Evolutionary conservation across 495 filamentous ascomycete species (phyloP).

Genomic region (Aspergillus steynii): DNA sequence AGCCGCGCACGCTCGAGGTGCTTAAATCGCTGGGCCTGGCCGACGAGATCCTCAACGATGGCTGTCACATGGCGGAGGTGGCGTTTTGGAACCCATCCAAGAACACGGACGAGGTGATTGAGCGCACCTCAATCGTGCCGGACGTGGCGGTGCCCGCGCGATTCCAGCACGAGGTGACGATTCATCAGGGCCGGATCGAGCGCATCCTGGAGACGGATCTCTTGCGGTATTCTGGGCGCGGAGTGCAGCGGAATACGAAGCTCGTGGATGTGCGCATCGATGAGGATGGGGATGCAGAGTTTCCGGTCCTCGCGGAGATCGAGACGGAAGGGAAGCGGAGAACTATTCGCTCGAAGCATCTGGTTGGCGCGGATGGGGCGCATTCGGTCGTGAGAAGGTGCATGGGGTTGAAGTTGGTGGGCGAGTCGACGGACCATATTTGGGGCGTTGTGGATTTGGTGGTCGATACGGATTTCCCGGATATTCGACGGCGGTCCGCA

Average conservation of each 20-base stretch:
- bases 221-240: conserved; percentile 48
- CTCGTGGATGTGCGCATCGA: conserved; percentile 56
- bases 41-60: conserved; percentile 40
- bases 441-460: conserved; percentile 69
- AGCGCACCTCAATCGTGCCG: conserved; percentile 48
- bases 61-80: conserved; percentile 43
- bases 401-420: conserved; percentile 58
- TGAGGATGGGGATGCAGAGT: conserved; percentile 56
- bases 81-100: conserved; percentile 51
- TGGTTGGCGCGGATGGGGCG: conserved; percentile 69
- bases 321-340: conserved; percentile 48
- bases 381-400: conserved; percentile 60
- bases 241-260: conserved; percentile 53
- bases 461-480: conserved; percentile 68
- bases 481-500: conserved; percentile 65
- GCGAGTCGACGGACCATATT: conserved; percentile 64
- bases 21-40: conserved; percentile 45
- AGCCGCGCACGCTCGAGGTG: conserved; percentile 65
- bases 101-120: conserved; percentile 51
- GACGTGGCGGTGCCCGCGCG: conserved; percentile 49
- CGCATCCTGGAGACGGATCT: conserved; percentile 59
- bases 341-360: conserved; percentile 58
- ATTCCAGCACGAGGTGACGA: conserved; percentile 55
- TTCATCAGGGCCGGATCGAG: conserved; percentile 65
- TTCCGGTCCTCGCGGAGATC: conserved; percentile 36